A percentile compares a stretch with the other conserved stretches of the same genome.
These are phyloP conservation scores for Penicillium sp. DNA, from an alignment of 2,329 filamentous ascomycete species.

Conservation along the genomic window DNA sequence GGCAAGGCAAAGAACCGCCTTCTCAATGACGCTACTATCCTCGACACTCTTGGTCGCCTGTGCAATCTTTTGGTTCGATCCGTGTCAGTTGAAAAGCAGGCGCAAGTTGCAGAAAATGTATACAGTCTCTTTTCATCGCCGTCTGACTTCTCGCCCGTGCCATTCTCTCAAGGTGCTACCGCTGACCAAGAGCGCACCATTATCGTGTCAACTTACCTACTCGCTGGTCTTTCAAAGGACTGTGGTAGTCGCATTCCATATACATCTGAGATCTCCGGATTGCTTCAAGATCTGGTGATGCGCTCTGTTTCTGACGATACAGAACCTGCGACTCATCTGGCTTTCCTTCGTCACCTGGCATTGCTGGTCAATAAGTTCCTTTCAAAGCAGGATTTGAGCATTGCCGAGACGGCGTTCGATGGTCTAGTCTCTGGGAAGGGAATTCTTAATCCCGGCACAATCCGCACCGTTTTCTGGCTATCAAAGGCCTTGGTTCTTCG, in stretches of 20 bases:
- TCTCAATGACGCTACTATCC: constrained; percentile 51
- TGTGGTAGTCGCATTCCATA: constrained; percentile 29
- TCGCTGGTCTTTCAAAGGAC: constrained; percentile 52
- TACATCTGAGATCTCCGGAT: constrained; percentile 31
- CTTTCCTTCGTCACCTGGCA: constrained; percentile 43
- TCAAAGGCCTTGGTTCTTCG: constrained; percentile 61
- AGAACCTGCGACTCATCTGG: constrained; percentile 38
- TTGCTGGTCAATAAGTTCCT: constrained; percentile 44
- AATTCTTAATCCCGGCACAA: constrained; percentile 38
- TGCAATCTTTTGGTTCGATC: constrained; percentile 59
- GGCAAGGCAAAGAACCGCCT: constrained; percentile 35
- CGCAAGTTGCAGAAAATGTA: constrained; percentile 51
- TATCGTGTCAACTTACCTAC: constrained; percentile 57
- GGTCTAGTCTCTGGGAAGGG: constrained; percentile 29
- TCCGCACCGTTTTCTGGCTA: constrained; percentile 60
- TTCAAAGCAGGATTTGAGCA: constrained; percentile 31
- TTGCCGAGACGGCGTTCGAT: constrained; percentile 33
- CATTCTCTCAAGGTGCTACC: constrained; percentile 31
- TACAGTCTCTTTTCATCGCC: constrained; percentile 52
- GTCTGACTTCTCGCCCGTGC: constrained; percentile 35
- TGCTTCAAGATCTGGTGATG: constrained; percentile 38
- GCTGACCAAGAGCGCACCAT: constrained; percentile 46
- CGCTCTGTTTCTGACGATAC: constrained; percentile 29
- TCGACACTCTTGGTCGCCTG: constrained; percentile 61
- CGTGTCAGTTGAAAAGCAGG: constrained; percentile 53